These are phyloP conservation scores for Oemleria cerasiformis DNA, from an alignment of 306 rosid species.

Conservation along the genomic window DNA sequence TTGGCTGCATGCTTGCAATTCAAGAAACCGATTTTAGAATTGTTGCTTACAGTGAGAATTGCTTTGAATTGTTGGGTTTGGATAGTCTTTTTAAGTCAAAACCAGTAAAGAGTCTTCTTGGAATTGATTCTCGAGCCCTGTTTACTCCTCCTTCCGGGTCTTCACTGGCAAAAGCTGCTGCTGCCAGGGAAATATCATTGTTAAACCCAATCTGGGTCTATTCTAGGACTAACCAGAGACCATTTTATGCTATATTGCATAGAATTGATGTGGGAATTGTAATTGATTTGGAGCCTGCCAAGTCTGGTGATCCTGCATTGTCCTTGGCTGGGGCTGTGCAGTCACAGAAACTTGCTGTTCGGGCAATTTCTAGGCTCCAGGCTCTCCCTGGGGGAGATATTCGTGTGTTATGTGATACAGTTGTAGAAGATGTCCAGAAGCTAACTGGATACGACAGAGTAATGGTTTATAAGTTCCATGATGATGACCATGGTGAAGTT, in stretches of 20 bases:
- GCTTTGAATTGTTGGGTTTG: constrained; percentile 58
- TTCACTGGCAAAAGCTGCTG: constrained; percentile 56
- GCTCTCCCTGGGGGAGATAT: constrained; percentile 74
- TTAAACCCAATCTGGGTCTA: constrained; percentile 70
- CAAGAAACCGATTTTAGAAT: constrained; percentile 55
- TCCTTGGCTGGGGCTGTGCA: constrained; percentile 79
- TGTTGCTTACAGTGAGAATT: constrained; percentile 65
- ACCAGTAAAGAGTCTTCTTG: constrained; percentile 37
- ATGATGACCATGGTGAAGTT: constrained; percentile 90
- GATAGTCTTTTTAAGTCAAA: constrained; percentile 23
- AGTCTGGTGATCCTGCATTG: constrained; percentile 57
- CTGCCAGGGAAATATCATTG: constrained; percentile 54
- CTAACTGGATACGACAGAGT: constrained; percentile 87
- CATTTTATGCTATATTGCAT: constrained; percentile 75
- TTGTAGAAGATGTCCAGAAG: constrained; percentile 73
- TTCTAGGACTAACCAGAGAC: constrained; percentile 53
- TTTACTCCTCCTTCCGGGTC: constrained; percentile 63
- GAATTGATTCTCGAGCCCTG: constrained; percentile 55
- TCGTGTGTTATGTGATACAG: constrained; percentile 57
- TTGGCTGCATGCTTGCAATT: constrained; percentile 70
- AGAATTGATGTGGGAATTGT: constrained; percentile 81
- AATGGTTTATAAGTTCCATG: constrained; percentile 83
- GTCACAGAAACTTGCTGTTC: constrained; percentile 75
- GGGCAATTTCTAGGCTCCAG: constrained; percentile 81
- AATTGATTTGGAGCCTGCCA: constrained; percentile 82